A percentile compares a stretch with the other conserved stretches of the same genome.
Conservation (phyloP, 2,329 filamentous ascomycete genomes). For the Juglanconis sp. region DNA sequence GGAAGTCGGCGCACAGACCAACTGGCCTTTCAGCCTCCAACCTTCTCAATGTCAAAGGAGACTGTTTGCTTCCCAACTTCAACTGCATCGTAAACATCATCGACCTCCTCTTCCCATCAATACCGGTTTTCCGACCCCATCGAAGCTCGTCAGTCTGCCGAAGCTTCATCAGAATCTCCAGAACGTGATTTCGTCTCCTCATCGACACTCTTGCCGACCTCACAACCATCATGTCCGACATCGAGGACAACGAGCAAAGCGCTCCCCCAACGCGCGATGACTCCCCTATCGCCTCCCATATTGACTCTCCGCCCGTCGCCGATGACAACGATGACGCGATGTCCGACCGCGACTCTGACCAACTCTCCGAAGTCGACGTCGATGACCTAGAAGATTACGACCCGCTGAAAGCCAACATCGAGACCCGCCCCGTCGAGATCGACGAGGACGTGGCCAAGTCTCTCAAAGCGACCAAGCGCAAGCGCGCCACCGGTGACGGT, state of each 20-base stretch:
- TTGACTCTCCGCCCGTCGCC: not conserved
- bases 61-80: not conserved
- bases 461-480: slow-evolving; percentile 62
- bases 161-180: not conserved
- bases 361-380: slow-evolving; percentile 67
- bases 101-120: not conserved
- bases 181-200: not conserved
- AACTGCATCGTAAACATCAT: not conserved
- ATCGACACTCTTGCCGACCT: not conserved
- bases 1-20: not conserved
- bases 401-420: slow-evolving; percentile 59
- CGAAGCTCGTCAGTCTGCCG: not conserved
- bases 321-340: slow-evolving; percentile 25
- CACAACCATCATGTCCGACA: slow-evolving; percentile 29
- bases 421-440: slow-evolving; percentile 63
- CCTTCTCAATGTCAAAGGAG: not conserved
- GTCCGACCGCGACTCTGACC: slow-evolving; percentile 57
- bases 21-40: not conserved
- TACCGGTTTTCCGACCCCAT: not conserved
- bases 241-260: slow-evolving; percentile 13
- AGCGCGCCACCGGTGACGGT: slow-evolving; percentile 60
- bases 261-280: slow-evolving; percentile 7
- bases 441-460: slow-evolving; percentile 64
- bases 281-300: not conserved
- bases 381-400: slow-evolving; percentile 70